Base-by-base conservation (phyloP, 306 rosid species). In the Vigna nakashimae region DNA sequence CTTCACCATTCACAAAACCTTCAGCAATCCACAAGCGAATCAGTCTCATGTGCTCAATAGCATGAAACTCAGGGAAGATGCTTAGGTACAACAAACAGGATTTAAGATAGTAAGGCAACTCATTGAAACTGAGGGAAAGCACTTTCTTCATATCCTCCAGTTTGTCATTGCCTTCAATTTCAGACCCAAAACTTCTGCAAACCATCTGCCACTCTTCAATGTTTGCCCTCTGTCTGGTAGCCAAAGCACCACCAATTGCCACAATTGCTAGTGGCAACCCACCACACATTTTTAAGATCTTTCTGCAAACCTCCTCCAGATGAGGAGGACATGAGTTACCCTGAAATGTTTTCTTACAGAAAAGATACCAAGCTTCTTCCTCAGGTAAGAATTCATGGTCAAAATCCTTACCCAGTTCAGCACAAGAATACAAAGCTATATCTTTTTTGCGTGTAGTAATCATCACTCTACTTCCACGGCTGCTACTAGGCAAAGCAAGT, bases 1-100 rank as follows among this genome's bases (percentile, higher is more conserved):
- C 87, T 74, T 56, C 85, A 28, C 63, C 84, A 18, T 28, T 68
- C 18, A 90, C 89, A 82, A 90, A 86, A 7, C 90, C 92, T 83
- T 90, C 92, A 7, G 94, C 92, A 73, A 88, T 79, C 94, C 92
- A 86, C 67, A 90, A 15, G 13, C 89, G 86, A 79, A 88, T 83
- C 71, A 90, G 24, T 57, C 90, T 76, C 88, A 76, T 79, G 8
- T 24, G 83, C 68, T 86, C 84, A 6, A 84, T 73, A 4, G 80
- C 79, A 15, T 83, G 67, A 34, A 81, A 75, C 58, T 72, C 87
- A 0, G 90, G 94, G 50, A 88, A 90, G 14, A 88, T 73, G 79
- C 80, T 71, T 48, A 88, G 28, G 78, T 90, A 90, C 84, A 90
- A 45, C 80, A 90, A 48, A 68, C 92, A 88, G 32, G 90, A 88